Percentiles rank a stretch among this genome's conserved stretches.
phyloP scores from a whole-genome alignment of 2,329 filamentous ascomycete genomes.

The Sarocladium brachiariae region DNA sequence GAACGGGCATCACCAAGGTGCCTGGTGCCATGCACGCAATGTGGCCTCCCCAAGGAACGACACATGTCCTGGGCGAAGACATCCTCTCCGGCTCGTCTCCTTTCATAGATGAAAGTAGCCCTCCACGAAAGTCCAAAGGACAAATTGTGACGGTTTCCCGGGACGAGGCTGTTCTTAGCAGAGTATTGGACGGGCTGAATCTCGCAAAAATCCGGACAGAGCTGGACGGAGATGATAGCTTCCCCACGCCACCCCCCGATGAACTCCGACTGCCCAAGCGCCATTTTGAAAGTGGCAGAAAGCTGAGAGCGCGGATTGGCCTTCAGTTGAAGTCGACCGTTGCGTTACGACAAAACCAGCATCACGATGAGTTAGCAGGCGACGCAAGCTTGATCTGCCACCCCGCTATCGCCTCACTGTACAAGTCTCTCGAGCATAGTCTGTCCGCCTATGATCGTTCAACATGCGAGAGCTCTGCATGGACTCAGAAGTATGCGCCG shows the following conservation, averaged over 20 bases:
- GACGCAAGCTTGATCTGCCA: constrained; percentile 29
- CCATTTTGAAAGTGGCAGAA: constrained; percentile 51
- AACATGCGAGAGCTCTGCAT: constrained; percentile 64
- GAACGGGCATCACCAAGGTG: constrained; percentile 43
- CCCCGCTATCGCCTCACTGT: constrained; percentile 53
- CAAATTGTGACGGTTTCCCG: constrained; percentile 32
- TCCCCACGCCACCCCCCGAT: constrained; percentile 33
- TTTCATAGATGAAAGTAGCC: background rate
- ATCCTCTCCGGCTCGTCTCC: background rate
- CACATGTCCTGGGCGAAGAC: constrained; percentile 51
- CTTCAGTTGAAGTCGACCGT: constrained; percentile 34
- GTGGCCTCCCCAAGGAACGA: constrained; percentile 63
- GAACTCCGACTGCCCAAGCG: constrained; percentile 48
- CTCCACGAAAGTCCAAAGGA: constrained; percentile 43
- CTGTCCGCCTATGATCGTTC: constrained; percentile 77
- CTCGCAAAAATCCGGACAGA: constrained; percentile 22
- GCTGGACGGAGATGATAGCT: constrained; percentile 28
- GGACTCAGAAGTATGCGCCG: constrained; percentile 84
- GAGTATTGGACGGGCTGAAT: constrained; percentile 20
- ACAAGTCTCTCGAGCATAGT: constrained; percentile 48
- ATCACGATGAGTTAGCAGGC: background rate
- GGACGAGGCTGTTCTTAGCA: constrained; percentile 36
- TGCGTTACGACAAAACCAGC: background rate
- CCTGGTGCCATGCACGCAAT: constrained; percentile 58
- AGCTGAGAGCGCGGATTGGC: constrained; percentile 42